These are phyloP conservation scores for Aspergillus affinis DNA, from an alignment of 495 filamentous ascomycete species.

Conservation along the genomic window DNA sequence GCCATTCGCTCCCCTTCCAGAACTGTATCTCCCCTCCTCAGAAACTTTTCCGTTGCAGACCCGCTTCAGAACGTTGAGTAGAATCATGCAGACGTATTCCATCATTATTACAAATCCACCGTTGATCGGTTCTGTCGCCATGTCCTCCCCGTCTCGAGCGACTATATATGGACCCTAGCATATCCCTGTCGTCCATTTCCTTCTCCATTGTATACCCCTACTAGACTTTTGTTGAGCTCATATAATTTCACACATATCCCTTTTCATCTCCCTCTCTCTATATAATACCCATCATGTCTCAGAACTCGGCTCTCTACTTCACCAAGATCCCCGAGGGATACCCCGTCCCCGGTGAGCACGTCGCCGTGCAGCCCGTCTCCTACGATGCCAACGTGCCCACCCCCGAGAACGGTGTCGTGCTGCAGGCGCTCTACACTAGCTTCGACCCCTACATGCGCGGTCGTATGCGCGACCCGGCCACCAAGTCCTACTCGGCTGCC, in stretches of 20 bases:
- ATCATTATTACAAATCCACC: neutral
- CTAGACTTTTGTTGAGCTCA: slow-evolving; percentile 5
- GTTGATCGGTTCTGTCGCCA: slow-evolving; percentile 1
- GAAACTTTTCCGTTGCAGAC: neutral
- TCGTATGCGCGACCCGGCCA: slow-evolving; percentile 49
- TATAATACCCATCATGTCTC: slow-evolving; percentile 25
- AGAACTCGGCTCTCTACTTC: slow-evolving; percentile 83
- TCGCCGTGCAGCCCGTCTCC: slow-evolving; percentile 62
- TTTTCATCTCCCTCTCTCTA: neutral
- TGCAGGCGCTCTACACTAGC: slow-evolving; percentile 74
- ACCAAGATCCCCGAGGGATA: slow-evolving; percentile 65
- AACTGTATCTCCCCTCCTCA: neutral
- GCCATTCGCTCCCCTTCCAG: neutral
- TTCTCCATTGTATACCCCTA: neutral
- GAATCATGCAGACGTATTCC: neutral
- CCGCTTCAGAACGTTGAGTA: neutral
- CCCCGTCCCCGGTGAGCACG: slow-evolving; percentile 71
- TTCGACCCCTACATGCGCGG: slow-evolving; percentile 90
- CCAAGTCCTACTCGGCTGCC: slow-evolving; percentile 63
- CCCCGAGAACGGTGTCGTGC: slow-evolving; percentile 67
- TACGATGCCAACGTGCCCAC: slow-evolving; percentile 66
- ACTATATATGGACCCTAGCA: neutral
- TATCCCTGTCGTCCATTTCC: neutral
- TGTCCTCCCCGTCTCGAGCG: neutral
- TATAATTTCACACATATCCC: neutral